Conservation (phyloP, 2,329 filamentous ascomycete species). For the Tolypocladium paradoxum region DNA sequence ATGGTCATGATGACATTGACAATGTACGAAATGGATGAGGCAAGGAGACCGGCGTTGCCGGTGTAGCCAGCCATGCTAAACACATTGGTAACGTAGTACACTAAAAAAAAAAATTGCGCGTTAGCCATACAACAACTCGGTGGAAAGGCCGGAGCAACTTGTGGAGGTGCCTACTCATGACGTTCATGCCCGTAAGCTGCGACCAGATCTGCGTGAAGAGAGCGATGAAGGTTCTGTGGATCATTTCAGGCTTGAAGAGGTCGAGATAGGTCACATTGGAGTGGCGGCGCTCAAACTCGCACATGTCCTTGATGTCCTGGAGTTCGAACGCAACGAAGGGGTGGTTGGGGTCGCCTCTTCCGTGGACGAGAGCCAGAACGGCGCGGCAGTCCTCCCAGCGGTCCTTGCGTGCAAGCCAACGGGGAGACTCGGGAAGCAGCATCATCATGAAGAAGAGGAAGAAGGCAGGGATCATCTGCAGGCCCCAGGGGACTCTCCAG, state of each 20-base stretch:
- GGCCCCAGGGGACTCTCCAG: slow-evolving; percentile 54
- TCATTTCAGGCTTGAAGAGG: slow-evolving; percentile 58
- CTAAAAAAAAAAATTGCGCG: slow-evolving; percentile 13
- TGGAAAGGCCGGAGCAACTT: background rate
- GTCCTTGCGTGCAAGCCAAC: slow-evolving; percentile 53
- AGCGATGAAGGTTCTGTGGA: slow-evolving; percentile 40
- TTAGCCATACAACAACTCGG: background rate
- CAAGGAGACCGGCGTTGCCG: slow-evolving; percentile 39
- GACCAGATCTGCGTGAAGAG: slow-evolving; percentile 45
- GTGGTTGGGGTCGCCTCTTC: slow-evolving; percentile 51
- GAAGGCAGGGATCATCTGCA: slow-evolving; percentile 53
- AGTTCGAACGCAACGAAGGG: slow-evolving; percentile 59
- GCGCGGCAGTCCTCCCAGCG: slow-evolving; percentile 48
- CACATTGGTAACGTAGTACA: slow-evolving; percentile 50
- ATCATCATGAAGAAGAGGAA: slow-evolving; percentile 48
- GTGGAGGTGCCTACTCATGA: slow-evolving; percentile 35
- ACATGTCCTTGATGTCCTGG: slow-evolving; percentile 61
- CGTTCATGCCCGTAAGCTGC: slow-evolving; percentile 45
- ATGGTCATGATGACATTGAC: slow-evolving; percentile 75
- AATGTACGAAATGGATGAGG: slow-evolving; percentile 49
- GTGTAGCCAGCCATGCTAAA: slow-evolving; percentile 28
- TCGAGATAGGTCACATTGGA: slow-evolving; percentile 60
- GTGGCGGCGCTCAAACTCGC: slow-evolving; percentile 62
- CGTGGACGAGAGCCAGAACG: slow-evolving; percentile 48
- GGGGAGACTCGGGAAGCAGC: slow-evolving; percentile 49